These are phyloP conservation scores for Talaromyces albobiverticillius DNA, from an alignment of 2,329 filamentous ascomycete genomes.

Conservation along the genomic window DNA sequence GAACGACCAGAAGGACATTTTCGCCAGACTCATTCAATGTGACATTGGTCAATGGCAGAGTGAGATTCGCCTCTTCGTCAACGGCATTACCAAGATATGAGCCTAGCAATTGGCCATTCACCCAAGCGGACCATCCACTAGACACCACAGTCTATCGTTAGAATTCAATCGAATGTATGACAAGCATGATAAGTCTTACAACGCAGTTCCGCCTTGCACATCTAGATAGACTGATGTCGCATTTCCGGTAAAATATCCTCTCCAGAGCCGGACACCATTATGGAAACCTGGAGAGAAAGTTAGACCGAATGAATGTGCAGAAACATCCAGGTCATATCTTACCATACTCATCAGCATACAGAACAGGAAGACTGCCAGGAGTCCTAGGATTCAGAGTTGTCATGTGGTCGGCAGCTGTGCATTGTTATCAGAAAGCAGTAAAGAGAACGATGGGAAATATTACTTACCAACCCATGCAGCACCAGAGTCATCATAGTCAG, in stretches of 20 bases:
- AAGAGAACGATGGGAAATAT: background rate
- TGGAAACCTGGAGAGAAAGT: slow-evolving; percentile 58
- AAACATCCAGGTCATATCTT: background rate
- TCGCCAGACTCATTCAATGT: slow-evolving; percentile 43
- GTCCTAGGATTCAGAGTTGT: slow-evolving; percentile 40
- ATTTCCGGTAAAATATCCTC: slow-evolving; percentile 65
- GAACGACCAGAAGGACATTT: slow-evolving; percentile 63
- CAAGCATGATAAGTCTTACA: background rate
- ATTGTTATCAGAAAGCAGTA: slow-evolving; percentile 11
- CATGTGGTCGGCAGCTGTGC: slow-evolving; percentile 38
- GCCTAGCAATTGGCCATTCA: slow-evolving; percentile 62
- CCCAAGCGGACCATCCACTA: slow-evolving; percentile 65
- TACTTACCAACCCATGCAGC: slow-evolving; percentile 32
- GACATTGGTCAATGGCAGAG: slow-evolving; percentile 56
- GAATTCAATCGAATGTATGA: no score
- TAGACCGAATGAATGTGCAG: background rate
- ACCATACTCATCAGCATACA: slow-evolving; percentile 48
- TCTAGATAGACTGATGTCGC: slow-evolving; percentile 60
- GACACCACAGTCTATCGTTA: background rate
- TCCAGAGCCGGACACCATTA: slow-evolving; percentile 65
- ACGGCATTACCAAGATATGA: slow-evolving; percentile 59
- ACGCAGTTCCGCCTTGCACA: slow-evolving; percentile 60
- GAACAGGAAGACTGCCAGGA: slow-evolving; percentile 44
- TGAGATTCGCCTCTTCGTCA: slow-evolving; percentile 51
- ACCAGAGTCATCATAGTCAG: slow-evolving; percentile 43